Evolutionary conservation across 2,329 filamentous ascomycete species (phyloP).

Genomic region (Hymenoscyphus scutula): DNA sequence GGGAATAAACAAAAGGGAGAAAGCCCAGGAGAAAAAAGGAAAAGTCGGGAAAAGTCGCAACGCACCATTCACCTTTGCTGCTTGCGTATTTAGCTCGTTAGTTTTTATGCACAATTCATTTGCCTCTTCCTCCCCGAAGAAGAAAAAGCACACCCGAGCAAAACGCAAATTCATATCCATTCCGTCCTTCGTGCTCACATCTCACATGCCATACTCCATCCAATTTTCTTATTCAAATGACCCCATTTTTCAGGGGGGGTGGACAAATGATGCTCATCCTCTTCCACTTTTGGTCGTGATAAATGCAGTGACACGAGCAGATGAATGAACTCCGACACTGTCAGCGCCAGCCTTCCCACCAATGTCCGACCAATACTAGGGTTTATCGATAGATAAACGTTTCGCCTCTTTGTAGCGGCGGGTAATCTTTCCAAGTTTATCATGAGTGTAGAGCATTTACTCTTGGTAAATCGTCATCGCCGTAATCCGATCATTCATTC

Average conservation of each 20-base stretch:
- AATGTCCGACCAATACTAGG: not conserved
- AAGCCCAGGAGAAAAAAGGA: not conserved
- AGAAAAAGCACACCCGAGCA: not conserved
- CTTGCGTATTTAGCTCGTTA: not conserved
- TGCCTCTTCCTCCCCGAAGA: not conserved
- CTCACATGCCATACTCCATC: not conserved
- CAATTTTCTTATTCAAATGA: not conserved
- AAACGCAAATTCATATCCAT: not conserved
- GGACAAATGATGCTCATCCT: not conserved
- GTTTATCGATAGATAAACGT: too few species aligned
- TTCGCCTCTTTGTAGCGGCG: not conserved
- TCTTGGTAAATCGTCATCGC: not conserved
- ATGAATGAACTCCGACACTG: not conserved
- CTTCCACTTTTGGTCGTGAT: not conserved
- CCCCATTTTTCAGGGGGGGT: not conserved
- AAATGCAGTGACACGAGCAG: not conserved
- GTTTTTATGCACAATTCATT: not conserved
- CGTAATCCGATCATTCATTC: constrained; percentile 26
- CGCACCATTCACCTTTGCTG: not conserved
- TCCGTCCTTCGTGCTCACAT: not conserved
- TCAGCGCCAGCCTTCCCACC: not conserved
- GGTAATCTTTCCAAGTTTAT: not conserved
- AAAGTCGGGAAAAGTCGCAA: too few species aligned
- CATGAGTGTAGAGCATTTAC: not conserved
- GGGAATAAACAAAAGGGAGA: not conserved